Conservation (phyloP, 805 yeast genomes). For the Saccharomycopsis selenospora region DNA sequence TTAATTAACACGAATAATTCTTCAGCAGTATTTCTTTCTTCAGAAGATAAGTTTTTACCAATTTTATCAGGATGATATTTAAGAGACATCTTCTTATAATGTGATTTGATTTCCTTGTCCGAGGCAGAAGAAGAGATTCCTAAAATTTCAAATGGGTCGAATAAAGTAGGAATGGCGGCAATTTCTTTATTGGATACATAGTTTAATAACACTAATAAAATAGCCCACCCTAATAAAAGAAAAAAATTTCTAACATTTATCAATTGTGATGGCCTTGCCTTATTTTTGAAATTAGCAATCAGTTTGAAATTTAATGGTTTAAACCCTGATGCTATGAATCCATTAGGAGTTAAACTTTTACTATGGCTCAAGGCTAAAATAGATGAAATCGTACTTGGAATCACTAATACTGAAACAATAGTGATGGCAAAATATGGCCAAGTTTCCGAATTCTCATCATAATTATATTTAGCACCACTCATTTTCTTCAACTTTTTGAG, state of each 20-base stretch:
- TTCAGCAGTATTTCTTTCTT: slow-evolving; percentile 54
- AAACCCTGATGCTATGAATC: slow-evolving; percentile 31
- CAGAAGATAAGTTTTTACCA: slow-evolving; percentile 49
- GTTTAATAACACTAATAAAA: slow-evolving; percentile 36
- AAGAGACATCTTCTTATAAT: slow-evolving; percentile 79
- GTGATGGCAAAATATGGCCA: slow-evolving; percentile 91
- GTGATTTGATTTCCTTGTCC: slow-evolving; percentile 72
- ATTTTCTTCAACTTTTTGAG: slow-evolving; percentile 25
- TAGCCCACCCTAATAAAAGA: slow-evolving; percentile 25
- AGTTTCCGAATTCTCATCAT: slow-evolving; percentile 84
- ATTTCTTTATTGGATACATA: slow-evolving; percentile 40
- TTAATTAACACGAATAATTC: slow-evolving; percentile 72
- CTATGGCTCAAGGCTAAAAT: slow-evolving; percentile 24
- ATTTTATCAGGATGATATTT: slow-evolving; percentile 93
- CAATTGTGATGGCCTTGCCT: slow-evolving; percentile 24
- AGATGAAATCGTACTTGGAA: slow-evolving; percentile 50
- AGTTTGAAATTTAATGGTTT: slow-evolving; percentile 31
- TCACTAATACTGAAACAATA: slow-evolving; percentile 52
- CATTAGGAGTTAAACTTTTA: slow-evolving; percentile 27
- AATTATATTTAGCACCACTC: slow-evolving; percentile 57
- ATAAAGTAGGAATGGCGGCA: slow-evolving; percentile 32
- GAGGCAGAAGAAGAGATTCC: slow-evolving; percentile 62
- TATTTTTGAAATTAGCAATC: slow-evolving; percentile 28
- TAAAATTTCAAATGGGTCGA: slow-evolving; percentile 88
- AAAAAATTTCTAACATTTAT: slow-evolving; percentile 20